A percentile compares a stretch with the other conserved stretches of the same genome.
Evolutionary conservation across 371 early-diverging fungal species (phyloP).

Genomic region (Saksenaea vasiformis): DNA sequence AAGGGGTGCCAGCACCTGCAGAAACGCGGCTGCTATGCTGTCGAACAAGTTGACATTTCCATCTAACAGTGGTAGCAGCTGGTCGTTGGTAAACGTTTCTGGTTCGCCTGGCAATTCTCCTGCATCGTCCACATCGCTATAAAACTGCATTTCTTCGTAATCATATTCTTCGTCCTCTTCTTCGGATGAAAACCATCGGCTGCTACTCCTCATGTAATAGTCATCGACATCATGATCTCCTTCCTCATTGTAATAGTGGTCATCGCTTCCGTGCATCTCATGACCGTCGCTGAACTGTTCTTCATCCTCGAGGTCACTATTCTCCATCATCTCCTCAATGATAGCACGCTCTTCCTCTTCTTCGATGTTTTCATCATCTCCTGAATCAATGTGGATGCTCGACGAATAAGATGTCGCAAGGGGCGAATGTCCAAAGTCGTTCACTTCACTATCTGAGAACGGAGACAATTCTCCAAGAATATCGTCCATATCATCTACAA

Average conservation of each 20-base stretch:
- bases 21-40: constrained; percentile 36
- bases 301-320: constrained; percentile 14
- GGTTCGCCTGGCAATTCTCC: constrained; percentile 1
- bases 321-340: constrained; percentile 31
- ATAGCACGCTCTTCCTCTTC: constrained; percentile 41
- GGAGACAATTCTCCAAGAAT: constrained; percentile 35
- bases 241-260: constrained; percentile 19
- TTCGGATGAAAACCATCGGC: constrained; percentile 39
- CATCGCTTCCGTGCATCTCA: constrained; percentile 17
- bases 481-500: constrained; percentile 33
- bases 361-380: constrained; percentile 48
- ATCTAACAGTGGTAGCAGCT: constrained; percentile 26
- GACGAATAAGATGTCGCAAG: constrained; percentile 18
- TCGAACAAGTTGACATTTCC: constrained; percentile 29
- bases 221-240: constrained; percentile 13
- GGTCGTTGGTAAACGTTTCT: background rate
- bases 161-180: constrained; percentile 45
- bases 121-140: constrained; percentile 34
- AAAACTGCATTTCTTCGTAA: constrained; percentile 33
- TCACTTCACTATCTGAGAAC: constrained; percentile 17
- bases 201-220: constrained; percentile 7
- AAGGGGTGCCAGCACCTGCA: constrained; percentile 34
- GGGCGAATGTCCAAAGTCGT: constrained; percentile 4
- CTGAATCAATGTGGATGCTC: constrained; percentile 45
- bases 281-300: constrained; percentile 27